Percentiles rank a stretch among this genome's conserved stretches.
phyloP scores from a whole-genome alignment of 768 basidiomycete species.

The Crassisporium funariophilum region DNA sequence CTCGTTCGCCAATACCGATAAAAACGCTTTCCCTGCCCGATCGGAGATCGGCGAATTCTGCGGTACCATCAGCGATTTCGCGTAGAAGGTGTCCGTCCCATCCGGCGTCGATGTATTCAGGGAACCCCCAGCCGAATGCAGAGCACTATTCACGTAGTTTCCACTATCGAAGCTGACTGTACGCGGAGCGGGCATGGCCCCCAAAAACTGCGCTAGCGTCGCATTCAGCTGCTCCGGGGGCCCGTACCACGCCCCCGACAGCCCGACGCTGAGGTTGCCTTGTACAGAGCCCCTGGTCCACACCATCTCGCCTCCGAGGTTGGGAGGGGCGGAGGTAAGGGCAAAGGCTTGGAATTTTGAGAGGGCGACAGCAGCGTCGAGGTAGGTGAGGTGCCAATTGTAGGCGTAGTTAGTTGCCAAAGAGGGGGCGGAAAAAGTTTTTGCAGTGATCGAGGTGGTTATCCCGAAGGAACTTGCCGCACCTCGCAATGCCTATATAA shows the following conservation, averaged over 20 bases:
- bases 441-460: constrained; percentile 35
- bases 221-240: constrained; percentile 27
- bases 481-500: constrained; percentile 41
- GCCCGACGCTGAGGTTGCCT: constrained; percentile 31
- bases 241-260: constrained; percentile 42
- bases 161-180: constrained; percentile 26
- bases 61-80: constrained; percentile 44
- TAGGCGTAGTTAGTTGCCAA: constrained; percentile 42
- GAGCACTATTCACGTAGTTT: constrained; percentile 26
- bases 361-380: constrained; percentile 34
- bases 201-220: constrained; percentile 36
- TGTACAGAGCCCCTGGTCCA: constrained; percentile 28
- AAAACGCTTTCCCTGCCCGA: constrained; percentile 36
- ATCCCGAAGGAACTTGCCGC: constrained; percentile 43
- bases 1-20: constrained; percentile 40
- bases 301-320: constrained; percentile 37
- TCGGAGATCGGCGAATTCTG: constrained; percentile 32
- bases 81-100: constrained; percentile 43
- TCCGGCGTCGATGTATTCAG: constrained; percentile 33
- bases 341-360: constrained; percentile 37
- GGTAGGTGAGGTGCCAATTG: constrained; percentile 35
- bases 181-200: constrained; percentile 29
- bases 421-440: constrained; percentile 39
- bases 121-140: constrained; percentile 24
- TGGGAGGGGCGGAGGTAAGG: constrained; percentile 30